Evolutionary conservation across 1,139 yeast genomes (phyloP), one percentile per base, ranked within the genome.

Genomic region (Taphrina sp.): DNA sequence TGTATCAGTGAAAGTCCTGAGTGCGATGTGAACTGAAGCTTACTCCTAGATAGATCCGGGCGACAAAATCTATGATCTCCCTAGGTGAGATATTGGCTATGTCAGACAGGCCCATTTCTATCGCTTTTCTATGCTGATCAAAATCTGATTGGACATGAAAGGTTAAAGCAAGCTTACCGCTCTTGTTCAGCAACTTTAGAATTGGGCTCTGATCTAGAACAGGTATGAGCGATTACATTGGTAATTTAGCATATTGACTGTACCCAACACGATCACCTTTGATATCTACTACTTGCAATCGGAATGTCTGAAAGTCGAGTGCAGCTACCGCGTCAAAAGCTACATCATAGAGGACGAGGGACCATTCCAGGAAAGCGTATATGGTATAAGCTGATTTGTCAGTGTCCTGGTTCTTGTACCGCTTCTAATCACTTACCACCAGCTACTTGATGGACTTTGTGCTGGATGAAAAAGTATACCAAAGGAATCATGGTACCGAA

Each of bases 301-400:
- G 78, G 45, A 86, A 67, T 42, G 76, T 77, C 43, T 74, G 64
- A 64, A 90, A 87, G 65, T 90, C 97, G 28, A 75, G 62, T 19
- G 81, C 76, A 0, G 95, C 78, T 77, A 89, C 83, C 1, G 92
- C 75, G 69, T 92, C 98, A 68, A 88, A 92, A 1, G 80, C 81
- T 37, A 92, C 77, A 66, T 92, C 98, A 59, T 89, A 76, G 23
- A 88, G 64, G 59, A 92, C 86, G 66, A 92, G 74, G 0, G 85
- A 73, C 98, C 98, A 92, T 70, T 92, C 98, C 65, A 88, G 85
- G 69, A 88, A 89, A 0, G 98, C 96, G 69, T 92, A 92, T 49
- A 81, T 77, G 0, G 97, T 89, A 69, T 92, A 92, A 3, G 98
- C 96, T 63, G 17, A 2, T n/a, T n/a, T n/a, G n/a, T n/a, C n/a